Base-by-base conservation (phyloP, 257 asterid species). In the Nicotiana otophora region DNA sequence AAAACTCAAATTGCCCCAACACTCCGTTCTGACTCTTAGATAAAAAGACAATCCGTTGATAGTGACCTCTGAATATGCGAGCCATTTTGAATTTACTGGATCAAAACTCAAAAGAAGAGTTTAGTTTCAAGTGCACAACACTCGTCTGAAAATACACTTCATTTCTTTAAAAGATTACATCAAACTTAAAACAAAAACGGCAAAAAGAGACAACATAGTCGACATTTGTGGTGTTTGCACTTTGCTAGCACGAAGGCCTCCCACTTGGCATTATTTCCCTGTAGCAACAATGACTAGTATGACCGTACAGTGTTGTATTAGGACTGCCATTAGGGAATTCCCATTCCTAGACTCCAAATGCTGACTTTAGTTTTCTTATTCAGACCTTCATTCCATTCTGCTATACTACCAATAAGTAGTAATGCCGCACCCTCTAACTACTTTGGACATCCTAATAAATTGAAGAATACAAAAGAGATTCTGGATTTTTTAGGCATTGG, bases 201-300 rank as follows among this genome's bases (percentile, higher is more conserved):
- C 60, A 70, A n/a, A n/a, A 70, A 28, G n/a, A 64, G 28, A 64
- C 16, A 30, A 58, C 11, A 10, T 4, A 65, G 20, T 30, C 20
- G 72, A 46, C 23, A 23, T 72, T 72, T 72, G 7, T 20, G 9
- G 78, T 20, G 80, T 26, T 23, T 26, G 26, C 26, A 23, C 26
- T 23, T 23, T 23, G 34, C 9, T 75, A 48, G 63, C 0, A 74
- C 2, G 80, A 48, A 5, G 11, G 63, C 63, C 10, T 58, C 63
- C 63, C 63, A 58, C 26, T 53, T 74, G 80, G 79, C 79, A 10
- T 65, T 5, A 65, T 65, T 14, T 65, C 10, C 1, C 87, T 80
- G 7, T 63, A 58, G 62, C 70, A 82, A 64, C 72, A 54, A 83
- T 84, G 85, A 85, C 82, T 66, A 23, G 7, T 80, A n/a, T 42